Conservation (phyloP, 129 eudicot species). For the Scalesia atractyloides region DNA sequence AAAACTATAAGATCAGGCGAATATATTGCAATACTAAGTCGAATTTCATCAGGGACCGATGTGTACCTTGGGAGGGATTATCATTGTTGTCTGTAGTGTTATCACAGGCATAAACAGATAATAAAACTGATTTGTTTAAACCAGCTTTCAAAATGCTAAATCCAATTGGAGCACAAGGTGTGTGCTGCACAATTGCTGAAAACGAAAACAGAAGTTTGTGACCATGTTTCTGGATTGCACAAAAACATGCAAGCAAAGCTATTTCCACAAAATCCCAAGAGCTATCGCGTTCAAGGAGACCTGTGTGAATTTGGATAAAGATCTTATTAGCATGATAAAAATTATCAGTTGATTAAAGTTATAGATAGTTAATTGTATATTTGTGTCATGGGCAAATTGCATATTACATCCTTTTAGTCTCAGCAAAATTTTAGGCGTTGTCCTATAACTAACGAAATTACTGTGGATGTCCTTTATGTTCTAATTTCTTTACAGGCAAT, state of each 20-base stretch:
- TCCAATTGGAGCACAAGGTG: constrained; percentile 89
- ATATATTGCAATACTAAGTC: background rate
- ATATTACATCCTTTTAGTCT: no score
- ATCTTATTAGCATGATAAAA: constrained; percentile 11
- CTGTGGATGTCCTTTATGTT: no score
- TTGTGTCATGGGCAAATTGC: background rate
- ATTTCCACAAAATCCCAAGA: constrained; percentile 86
- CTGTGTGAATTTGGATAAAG: constrained; percentile 41
- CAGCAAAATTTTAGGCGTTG: no score
- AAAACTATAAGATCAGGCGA: background rate
- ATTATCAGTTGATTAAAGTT: background rate
- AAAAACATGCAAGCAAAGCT: constrained; percentile 86
- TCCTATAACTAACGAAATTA: no score
- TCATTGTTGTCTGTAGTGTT: constrained; percentile 42
- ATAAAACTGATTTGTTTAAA: constrained; percentile 88
- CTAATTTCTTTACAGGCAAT: no score
- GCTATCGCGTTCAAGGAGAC: constrained; percentile 70
- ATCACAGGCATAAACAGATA: constrained; percentile 77
- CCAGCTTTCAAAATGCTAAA: constrained; percentile 97
- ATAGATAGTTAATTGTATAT: constrained; percentile 1
- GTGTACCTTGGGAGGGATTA: constrained; percentile 77
- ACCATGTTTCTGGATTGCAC: constrained; percentile 95
- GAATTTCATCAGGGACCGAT: constrained; percentile 1
- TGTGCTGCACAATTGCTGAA: constrained; percentile 86
- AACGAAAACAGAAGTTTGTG: constrained; percentile 85